Conservation (phyloP, 176 grass and related monocot species). For the Aegilops longissima region DNA sequence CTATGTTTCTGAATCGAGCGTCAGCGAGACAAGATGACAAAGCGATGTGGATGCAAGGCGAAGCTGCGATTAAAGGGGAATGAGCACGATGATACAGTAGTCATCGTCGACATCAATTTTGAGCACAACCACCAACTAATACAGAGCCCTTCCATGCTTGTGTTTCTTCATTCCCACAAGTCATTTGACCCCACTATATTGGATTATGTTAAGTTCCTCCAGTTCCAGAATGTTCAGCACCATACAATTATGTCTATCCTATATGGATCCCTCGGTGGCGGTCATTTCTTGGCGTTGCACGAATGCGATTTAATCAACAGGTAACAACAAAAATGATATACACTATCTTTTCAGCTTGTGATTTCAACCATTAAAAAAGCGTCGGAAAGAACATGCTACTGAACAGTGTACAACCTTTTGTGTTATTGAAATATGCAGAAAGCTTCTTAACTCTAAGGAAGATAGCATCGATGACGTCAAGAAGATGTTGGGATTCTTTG, state of each 20-base stretch:
- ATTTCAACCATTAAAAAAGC: too few species aligned
- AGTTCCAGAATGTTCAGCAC: not conserved
- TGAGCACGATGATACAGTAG: not conserved
- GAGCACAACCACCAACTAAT: not conserved
- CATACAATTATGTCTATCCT: not conserved
- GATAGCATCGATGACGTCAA: not conserved
- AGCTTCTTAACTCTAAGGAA: not conserved
- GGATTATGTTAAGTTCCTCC: not conserved
- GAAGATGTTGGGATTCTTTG: not conserved
- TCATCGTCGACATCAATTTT: not conserved
- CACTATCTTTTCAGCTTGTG: too few species aligned
- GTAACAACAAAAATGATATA: not conserved
- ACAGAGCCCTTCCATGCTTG: not conserved
- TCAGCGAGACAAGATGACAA: not conserved
- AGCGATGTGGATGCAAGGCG: not conserved
- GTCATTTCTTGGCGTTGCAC: not conserved
- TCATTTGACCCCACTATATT: not conserved
- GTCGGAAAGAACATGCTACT: too few species aligned
- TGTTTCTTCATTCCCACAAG: not conserved
- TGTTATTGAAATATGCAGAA: not conserved
- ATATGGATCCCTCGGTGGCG: not conserved
- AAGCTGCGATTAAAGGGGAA: not conserved
- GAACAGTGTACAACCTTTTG: too few species aligned
- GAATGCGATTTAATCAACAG: not conserved
- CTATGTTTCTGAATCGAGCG: not conserved